Evolutionary conservation across 768 basidiomycete genomes (phyloP), one percentile per base, ranked within the genome.

Genomic region (Strobilomyces confusus): DNA sequence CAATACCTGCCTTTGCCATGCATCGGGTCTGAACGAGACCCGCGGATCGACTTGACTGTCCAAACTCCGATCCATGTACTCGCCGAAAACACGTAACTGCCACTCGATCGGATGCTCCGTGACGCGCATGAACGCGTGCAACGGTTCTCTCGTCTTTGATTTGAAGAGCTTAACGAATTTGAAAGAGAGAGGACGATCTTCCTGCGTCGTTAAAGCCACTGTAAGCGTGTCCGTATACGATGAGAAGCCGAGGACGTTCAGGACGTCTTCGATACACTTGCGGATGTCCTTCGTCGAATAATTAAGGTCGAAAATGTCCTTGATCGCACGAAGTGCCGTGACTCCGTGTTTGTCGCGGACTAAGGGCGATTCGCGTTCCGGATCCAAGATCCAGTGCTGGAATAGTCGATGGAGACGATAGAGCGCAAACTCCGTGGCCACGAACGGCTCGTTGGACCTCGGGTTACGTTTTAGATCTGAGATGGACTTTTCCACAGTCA

Each of bases 61-160:
- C 80, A 89, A 84, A 55, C 78, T 82, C 33, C 86, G 73, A 59
- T 87, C 84, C 86, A 89, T 84, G 60, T 73, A 83, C 57, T 85
- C 79, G 7, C 86, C 87, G 52, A 86, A 87, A 12, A 79, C 65
- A n/a, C 83, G 76, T 23, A 89, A 69, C 62, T 88, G 86, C 84
- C 86, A 89, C 13, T 72, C 67, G 9, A 84, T 64, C 1, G 83
- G 81, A 53, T 82, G 71, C 52, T 86, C 83, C 2, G 58, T 69
- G 51, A 86, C 78, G 1, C 53, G 60, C 82, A 87, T 83, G 57
- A 79, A 86, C 13, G 72, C 61, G 56, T 82, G 64, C 9, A 73
- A 46, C 0, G 76, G 68, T 9, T 63, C 61, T 33, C 69, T 68
- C 8, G 72, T 72, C 57, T 75, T 79, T 12, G 76, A 73, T 51